Evolutionary conservation across 2,329 filamentous ascomycete genomes (phyloP).

Genomic region (Colletotrichum incanum): DNA sequence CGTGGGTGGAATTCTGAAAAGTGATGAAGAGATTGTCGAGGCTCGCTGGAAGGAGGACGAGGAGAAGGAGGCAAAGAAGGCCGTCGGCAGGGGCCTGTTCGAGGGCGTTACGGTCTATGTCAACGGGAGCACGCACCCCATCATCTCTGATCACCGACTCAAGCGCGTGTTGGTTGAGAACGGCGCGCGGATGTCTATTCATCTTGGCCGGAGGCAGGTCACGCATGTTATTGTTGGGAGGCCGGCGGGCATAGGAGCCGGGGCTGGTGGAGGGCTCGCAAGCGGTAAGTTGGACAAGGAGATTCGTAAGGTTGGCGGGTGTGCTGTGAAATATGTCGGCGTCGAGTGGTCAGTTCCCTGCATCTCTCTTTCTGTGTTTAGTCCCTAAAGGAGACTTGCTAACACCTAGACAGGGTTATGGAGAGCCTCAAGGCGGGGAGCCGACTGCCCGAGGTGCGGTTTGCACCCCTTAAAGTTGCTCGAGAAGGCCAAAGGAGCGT

Average conservation of each 20-base stretch:
- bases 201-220: slow-evolving; percentile 80
- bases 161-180: slow-evolving; percentile 83
- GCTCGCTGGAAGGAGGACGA: slow-evolving; percentile 65
- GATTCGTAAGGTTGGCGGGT: slow-evolving; percentile 77
- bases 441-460: slow-evolving; percentile 81
- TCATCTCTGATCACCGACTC: slow-evolving; percentile 88
- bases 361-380: slow-evolving; percentile 32
- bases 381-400: background rate
- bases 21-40: slow-evolving; percentile 49
- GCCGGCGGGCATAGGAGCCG: slow-evolving; percentile 63
- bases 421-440: slow-evolving; percentile 85
- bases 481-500: slow-evolving; percentile 76
- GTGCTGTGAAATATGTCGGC: slow-evolving; percentile 82
- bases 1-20: slow-evolving; percentile 12
- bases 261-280: slow-evolving; percentile 82
- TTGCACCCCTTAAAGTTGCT: slow-evolving; percentile 75
- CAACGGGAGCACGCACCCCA: slow-evolving; percentile 87
- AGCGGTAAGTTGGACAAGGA: slow-evolving; percentile 87
- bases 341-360: slow-evolving; percentile 79
- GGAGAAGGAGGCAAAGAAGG: slow-evolving; percentile 57
- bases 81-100: slow-evolving; percentile 69
- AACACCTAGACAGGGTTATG: slow-evolving; percentile 72
- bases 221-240: slow-evolving; percentile 89
- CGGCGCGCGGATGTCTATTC: slow-evolving; percentile 80
- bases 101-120: slow-evolving; percentile 83